Base-by-base conservation (phyloP, 2,329 filamentous ascomycete genomes). In the Penicillium digitatum region DNA sequence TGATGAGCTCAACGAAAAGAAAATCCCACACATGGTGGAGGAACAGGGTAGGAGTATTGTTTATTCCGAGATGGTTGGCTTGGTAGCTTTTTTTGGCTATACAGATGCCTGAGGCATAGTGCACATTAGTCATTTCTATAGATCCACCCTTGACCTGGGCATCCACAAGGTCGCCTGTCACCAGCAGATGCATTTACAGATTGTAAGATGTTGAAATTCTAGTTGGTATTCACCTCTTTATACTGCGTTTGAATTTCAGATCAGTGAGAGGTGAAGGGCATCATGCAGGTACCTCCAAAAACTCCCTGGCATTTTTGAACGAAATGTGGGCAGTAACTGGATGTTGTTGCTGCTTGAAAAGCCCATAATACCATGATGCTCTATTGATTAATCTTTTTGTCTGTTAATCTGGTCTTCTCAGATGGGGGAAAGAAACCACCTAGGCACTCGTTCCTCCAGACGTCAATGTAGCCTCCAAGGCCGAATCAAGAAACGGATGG, bases 21-120 rank as follows among this genome's bases (percentile, higher is more conserved):
- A 81, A 58, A 82, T 82, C 62, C 79, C 81, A 73, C 74, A 78
- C 76, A 78, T 76, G 56, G 56, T 65, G 63, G 62, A 38, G 35
- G 20, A 39, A 44, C 32, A 37, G n/a, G n/a, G 42, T 26, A 29
- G 31, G 12, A 48, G 32, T 34, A 16, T 27, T 51, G 40, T 39
- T 50, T 31, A 22, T 42, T 45, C 45, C 26, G 48, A 49, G 22
- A 39, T 53, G 40, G 24, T 4, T 22, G 26, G 16, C 18, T 42
- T 29, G 34, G 18, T 43, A 22, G 46, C 34, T 45, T 52, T 52
- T 58, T 60, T 62, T 52, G 34, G 46, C 46, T 38, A 16, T 29
- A 37, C 40, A 39, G 5, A 9, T 29, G 55, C 57, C 62, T 59
- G 34, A 57, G 59, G 61, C 59, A 46, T 3, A 44, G 10, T 0